phyloP scores from a whole-genome alignment of 208 protist species.

The Giardia muris region DNA sequence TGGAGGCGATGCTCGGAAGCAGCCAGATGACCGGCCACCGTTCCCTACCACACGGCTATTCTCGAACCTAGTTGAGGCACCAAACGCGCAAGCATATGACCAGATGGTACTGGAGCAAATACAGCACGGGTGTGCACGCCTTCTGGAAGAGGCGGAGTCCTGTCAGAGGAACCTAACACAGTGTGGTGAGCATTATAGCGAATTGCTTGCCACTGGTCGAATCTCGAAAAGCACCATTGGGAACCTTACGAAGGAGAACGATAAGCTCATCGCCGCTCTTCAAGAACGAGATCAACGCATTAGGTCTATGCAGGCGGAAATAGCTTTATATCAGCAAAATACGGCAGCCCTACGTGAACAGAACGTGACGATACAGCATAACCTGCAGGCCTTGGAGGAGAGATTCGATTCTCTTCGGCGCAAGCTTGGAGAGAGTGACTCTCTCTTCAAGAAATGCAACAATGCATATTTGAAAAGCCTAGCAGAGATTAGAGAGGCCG shows the following conservation, averaged over 20 bases:
- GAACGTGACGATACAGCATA: background rate
- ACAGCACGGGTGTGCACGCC: background rate
- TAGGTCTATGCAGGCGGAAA: background rate
- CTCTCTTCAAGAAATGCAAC: background rate
- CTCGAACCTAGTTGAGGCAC: too few species aligned
- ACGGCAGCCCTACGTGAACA: background rate
- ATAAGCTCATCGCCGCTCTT: background rate
- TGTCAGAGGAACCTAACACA: background rate
- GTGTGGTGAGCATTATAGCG: background rate
- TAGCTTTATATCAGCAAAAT: background rate
- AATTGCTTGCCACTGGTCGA: background rate
- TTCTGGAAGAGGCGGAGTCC: background rate
- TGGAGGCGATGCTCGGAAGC: too few species aligned
- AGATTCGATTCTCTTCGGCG: background rate
- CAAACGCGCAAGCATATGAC: too few species aligned
- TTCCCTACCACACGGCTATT: too few species aligned
- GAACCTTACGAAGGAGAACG: background rate
- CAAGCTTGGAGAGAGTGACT: background rate
- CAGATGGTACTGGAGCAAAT: too few species aligned
- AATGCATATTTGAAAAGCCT: background rate
- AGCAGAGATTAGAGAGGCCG: background rate
- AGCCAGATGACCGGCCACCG: too few species aligned
- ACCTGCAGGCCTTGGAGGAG: background rate
- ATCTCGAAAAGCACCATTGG: background rate
- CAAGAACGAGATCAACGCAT: background rate